A percentile compares a stretch with the other conserved stretches of the same genome.
These are phyloP conservation scores for Pleomassaria siparia DNA, from an alignment of 2,329 filamentous ascomycete species.

Conservation along the genomic window DNA sequence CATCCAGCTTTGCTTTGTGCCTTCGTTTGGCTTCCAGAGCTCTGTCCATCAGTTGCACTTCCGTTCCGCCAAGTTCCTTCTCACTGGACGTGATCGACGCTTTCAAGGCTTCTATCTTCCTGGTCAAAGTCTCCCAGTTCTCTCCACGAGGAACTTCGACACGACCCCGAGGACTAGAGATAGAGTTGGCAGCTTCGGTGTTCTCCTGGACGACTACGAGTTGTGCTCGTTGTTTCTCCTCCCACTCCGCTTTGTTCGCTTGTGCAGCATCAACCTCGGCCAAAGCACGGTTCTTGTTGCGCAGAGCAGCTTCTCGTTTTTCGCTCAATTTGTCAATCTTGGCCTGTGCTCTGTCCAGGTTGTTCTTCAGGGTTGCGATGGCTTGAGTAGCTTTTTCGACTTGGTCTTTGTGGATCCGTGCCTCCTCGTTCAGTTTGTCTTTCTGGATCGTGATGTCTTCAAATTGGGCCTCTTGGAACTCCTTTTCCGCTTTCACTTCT, in stretches of 20 bases:
- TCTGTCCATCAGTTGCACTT: slow-evolving; percentile 27
- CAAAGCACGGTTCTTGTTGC: slow-evolving; percentile 46
- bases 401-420: slow-evolving; percentile 28
- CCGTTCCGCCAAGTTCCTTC: slow-evolving; percentile 36
- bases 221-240: slow-evolving; percentile 30
- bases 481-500: slow-evolving; percentile 54
- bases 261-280: slow-evolving; percentile 38
- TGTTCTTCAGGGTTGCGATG: slow-evolving; percentile 23
- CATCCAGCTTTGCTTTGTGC: slow-evolving; percentile 22
- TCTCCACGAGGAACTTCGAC: slow-evolving; percentile 33
- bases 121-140: slow-evolving; percentile 33
- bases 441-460: slow-evolving; percentile 52
- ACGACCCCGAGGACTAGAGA: slow-evolving; percentile 21
- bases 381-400: slow-evolving; percentile 32
- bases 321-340: slow-evolving; percentile 32
- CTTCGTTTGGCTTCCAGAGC: slow-evolving; percentile 33
- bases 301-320: slow-evolving; percentile 38
- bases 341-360: slow-evolving; percentile 31
- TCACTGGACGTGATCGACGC: slow-evolving; percentile 32
- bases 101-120: slow-evolving; percentile 30
- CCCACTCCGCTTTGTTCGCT: slow-evolving; percentile 26
- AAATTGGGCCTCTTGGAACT: slow-evolving; percentile 43
- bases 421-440: slow-evolving; percentile 44
- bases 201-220: slow-evolving; percentile 27
- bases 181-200: slow-evolving; percentile 14